phyloP scores from a whole-genome alignment of 2,329 filamentous ascomycete genomes.

The Eurotiales sp. region DNA sequence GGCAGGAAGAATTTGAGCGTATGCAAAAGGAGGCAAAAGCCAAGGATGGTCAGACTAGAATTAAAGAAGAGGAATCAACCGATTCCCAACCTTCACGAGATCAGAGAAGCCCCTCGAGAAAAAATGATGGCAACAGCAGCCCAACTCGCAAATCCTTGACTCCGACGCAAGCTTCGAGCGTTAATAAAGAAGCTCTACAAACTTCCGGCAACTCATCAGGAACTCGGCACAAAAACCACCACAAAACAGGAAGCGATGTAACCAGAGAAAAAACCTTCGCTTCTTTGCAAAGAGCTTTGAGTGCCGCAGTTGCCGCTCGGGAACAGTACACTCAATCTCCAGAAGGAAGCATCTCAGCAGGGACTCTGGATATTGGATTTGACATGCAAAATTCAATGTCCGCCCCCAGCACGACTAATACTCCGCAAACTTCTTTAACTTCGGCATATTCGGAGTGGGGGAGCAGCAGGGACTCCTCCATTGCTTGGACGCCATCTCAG shows the following conservation, averaged over 20 bases:
- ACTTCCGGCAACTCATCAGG: slow-evolving; percentile 16
- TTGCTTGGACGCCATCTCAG: slow-evolving; percentile 27
- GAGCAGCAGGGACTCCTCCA: slow-evolving; percentile 23
- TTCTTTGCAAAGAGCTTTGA: slow-evolving; percentile 43
- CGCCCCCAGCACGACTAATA: slow-evolving; percentile 15
- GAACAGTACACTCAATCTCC: slow-evolving; percentile 25
- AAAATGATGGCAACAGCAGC: slow-evolving; percentile 7
- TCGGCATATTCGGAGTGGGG: slow-evolving; percentile 28
- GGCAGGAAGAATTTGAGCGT: slow-evolving; percentile 47
- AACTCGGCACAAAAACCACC: slow-evolving; percentile 29
- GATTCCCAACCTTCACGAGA: slow-evolving; percentile 6
- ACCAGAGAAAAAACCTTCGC: slow-evolving; percentile 41
- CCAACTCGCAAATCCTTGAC: slow-evolving; percentile 17
- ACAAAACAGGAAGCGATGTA: slow-evolving; percentile 36
- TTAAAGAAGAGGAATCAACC: slow-evolving; percentile 27
- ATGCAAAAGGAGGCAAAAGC: slow-evolving; percentile 33
- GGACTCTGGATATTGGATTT: slow-evolving; percentile 23
- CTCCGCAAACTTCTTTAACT: slow-evolving; percentile 18
- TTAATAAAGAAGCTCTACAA: slow-evolving; percentile 3
- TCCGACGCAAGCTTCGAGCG: slow-evolving; percentile 22
- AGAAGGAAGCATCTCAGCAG: slow-evolving; percentile 19
- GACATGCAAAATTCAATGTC: slow-evolving; percentile 28
- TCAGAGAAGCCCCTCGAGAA: slow-evolving; percentile 5
- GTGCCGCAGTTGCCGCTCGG: slow-evolving; percentile 39
- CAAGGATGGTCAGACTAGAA: slow-evolving; percentile 26